A percentile compares a stretch with the other conserved stretches of the same genome.
Evolutionary conservation across 371 early-diverging fungal species (phyloP).

Genomic region (Nosema granulosis): DNA sequence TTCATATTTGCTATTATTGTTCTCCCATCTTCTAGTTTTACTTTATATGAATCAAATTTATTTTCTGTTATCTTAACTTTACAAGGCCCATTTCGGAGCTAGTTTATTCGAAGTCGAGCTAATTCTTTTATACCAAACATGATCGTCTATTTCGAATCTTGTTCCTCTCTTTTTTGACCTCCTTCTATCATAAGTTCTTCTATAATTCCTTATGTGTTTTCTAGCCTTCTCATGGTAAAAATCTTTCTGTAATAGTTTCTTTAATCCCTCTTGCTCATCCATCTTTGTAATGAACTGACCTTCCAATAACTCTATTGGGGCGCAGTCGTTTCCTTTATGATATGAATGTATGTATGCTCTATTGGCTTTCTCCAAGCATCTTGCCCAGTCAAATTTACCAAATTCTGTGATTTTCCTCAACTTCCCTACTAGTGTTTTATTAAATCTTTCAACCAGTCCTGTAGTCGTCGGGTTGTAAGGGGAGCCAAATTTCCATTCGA

Average conservation of each 20-base stretch:
- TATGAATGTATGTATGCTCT: constrained; percentile 1
- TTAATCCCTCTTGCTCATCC: not conserved
- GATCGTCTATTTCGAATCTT: too few relatives aligned
- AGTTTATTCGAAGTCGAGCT: too few relatives aligned
- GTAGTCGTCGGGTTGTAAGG: constrained; percentile 3
- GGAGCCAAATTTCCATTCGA: constrained; percentile 6
- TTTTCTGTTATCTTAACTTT: too few relatives aligned
- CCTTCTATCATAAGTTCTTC: too few relatives aligned
- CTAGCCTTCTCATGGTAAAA: too few relatives aligned
- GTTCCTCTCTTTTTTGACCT: too few relatives aligned
- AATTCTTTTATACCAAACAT: too few relatives aligned
- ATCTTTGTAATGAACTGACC: not conserved
- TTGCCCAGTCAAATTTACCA: constrained; percentile 11
- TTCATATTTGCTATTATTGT: not conserved
- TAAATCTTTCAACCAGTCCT: constrained; percentile 12
- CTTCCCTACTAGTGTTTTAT: not conserved
- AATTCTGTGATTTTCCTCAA: constrained; percentile 7
- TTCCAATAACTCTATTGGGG: not conserved
- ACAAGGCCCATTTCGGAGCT: too few relatives aligned
- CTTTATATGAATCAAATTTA: not conserved
- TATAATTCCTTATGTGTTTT: too few relatives aligned
- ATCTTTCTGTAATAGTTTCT: too few relatives aligned
- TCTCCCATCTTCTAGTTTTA: constrained; percentile 1
- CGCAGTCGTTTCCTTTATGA: constrained; percentile 8
- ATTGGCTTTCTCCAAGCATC: not conserved